These are phyloP conservation scores for Diaporthe capsici DNA, from an alignment of 2,329 filamentous ascomycete species.

Conservation along the genomic window DNA sequence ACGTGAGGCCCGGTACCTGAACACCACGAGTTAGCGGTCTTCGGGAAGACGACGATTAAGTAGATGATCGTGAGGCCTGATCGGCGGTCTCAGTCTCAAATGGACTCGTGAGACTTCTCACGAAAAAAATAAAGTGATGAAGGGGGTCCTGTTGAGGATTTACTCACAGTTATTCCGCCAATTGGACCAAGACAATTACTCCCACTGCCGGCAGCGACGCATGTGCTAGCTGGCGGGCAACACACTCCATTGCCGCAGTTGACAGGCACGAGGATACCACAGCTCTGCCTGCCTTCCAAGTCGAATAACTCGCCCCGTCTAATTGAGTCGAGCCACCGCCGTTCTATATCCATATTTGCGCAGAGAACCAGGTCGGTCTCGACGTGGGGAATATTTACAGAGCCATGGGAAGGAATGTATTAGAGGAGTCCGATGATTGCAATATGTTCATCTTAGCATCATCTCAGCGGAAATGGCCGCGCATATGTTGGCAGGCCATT, in stretches of 20 bases:
- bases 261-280: background rate
- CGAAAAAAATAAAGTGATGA: no score
- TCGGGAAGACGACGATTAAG: background rate
- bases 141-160: no score
- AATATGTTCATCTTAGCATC: conserved; percentile 23
- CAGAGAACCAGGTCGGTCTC: conserved; percentile 11
- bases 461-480: conserved; percentile 21
- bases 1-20: conserved; percentile 19
- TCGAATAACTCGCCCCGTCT: background rate
- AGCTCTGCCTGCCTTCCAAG: conserved; percentile 9
- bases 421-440: conserved; percentile 18
- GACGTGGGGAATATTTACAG: conserved; percentile 1
- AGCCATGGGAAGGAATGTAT: background rate
- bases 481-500: conserved; percentile 27
- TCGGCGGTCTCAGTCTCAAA: background rate
- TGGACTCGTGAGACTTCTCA: background rate
- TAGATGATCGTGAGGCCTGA: background rate
- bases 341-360: conserved; percentile 9
- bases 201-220: conserved; percentile 10
- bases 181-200: conserved; percentile 3
- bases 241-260: conserved; percentile 27
- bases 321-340: background rate
- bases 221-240: conserved; percentile 21
- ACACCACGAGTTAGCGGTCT: background rate
- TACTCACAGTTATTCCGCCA: conserved; percentile 17